These are phyloP conservation scores for Cryptococcus sp. DNA, from an alignment of 1,284 basidiomycete genomes.

Conservation along the genomic window DNA sequence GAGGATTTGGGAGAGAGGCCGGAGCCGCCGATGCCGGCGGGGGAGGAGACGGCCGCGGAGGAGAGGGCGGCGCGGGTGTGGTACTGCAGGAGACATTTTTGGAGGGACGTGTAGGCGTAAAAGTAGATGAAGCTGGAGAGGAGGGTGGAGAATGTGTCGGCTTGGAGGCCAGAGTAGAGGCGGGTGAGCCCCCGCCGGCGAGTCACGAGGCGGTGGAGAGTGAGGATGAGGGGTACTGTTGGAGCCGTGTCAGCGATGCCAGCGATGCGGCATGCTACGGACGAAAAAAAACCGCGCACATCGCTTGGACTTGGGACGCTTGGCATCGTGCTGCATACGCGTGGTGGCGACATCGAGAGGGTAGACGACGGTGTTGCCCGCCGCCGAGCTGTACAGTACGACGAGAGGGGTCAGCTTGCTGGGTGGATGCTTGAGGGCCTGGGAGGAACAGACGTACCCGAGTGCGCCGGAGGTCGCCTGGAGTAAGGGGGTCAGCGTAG, in stretches of 20 bases:
- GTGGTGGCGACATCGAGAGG: conserved; percentile 53
- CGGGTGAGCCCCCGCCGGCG: conserved; percentile 22
- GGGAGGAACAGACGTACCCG: conserved; percentile 26
- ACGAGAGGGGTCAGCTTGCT: background rate
- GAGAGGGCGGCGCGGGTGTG: conserved; percentile 11
- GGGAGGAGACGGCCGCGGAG: conserved; percentile 10
- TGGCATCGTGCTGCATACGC: conserved; percentile 35
- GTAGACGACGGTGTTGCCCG: conserved; percentile 52
- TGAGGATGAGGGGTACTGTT: conserved; percentile 24
- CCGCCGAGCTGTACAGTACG: conserved; percentile 40
- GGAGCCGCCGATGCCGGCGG: conserved; percentile 24
- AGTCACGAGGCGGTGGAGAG: conserved; percentile 23
- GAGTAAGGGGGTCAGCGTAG: conserved; percentile 47
- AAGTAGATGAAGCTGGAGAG: conserved; percentile 50
- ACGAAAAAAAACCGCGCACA: conserved; percentile 13
- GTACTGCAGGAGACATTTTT: conserved; percentile 21
- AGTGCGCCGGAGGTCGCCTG: conserved; percentile 52
- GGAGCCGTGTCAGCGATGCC: conserved; percentile 1
- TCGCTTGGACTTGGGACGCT: conserved; percentile 11
- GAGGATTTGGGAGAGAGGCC: conserved; percentile 8
- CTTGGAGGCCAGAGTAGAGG: conserved; percentile 46
- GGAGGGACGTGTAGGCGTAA: conserved; percentile 41
- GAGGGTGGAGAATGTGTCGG: conserved; percentile 51
- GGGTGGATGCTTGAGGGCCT: background rate
- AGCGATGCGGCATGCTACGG: too few species aligned